Conservation (phyloP, 345 rosid genomes). For the Pistacia atlantica region DNA sequence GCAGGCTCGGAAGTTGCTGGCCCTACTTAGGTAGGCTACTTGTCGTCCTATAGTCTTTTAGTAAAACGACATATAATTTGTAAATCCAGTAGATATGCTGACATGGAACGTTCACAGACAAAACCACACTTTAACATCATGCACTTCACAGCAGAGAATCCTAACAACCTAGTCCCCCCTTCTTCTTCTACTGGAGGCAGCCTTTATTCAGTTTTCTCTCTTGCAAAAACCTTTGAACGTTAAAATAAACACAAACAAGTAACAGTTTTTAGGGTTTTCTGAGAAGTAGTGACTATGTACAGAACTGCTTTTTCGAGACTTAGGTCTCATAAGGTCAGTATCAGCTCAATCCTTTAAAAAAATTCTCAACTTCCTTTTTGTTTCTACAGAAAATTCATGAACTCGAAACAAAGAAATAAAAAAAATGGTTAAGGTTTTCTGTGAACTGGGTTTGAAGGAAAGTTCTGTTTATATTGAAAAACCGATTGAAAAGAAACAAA, state of each 20-base stretch:
- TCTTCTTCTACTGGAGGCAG: neutral
- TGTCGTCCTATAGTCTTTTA: too few relatives aligned
- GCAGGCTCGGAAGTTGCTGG: too few relatives aligned
- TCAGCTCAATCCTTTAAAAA: neutral
- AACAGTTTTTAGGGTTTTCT: conserved; percentile 21
- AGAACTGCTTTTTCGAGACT: conserved; percentile 60
- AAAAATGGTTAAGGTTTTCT: neutral
- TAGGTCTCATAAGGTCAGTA: conserved; percentile 51
- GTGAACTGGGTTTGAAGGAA: conserved; percentile 7
- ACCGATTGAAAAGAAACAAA: neutral
- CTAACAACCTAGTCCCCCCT: neutral
- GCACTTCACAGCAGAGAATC: neutral
- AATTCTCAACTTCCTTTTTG: conserved; percentile 5
- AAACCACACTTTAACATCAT: neutral
- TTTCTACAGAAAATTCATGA: conserved; percentile 1
- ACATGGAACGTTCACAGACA: neutral
- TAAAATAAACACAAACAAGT: neutral
- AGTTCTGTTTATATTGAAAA: neutral
- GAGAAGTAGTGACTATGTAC: conserved; percentile 39
- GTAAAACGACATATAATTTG: neutral
- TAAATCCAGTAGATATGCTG: neutral
- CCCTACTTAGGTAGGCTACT: too few relatives aligned
- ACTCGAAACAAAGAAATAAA: neutral
- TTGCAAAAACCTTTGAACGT: neutral
- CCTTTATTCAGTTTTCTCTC: neutral